phyloP scores from a whole-genome alignment of 257 asterid species.

The Solanum paucissectum region DNA sequence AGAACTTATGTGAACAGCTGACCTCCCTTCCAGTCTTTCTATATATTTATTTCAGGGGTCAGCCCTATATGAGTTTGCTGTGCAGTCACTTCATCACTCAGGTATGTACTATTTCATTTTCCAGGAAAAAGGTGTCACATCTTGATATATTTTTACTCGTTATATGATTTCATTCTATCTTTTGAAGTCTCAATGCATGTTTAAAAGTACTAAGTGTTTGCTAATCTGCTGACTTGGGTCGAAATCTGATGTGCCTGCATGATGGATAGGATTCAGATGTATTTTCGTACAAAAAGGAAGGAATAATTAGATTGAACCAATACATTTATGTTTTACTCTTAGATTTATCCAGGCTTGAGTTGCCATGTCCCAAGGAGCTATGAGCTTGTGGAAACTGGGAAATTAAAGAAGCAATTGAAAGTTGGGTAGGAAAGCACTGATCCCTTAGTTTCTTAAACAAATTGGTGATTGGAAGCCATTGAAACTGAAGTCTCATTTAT shows the following conservation, averaged over 20 bases:
- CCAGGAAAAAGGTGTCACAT: neutral
- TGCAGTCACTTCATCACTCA: neutral
- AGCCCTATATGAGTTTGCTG: neutral
- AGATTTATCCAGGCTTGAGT: neutral
- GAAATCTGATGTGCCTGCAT: neutral
- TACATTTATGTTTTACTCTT: neutral
- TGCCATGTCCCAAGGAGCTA: neutral
- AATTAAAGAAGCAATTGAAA: neutral
- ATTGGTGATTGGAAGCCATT: neutral
- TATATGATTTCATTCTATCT: neutral
- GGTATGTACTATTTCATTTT: neutral
- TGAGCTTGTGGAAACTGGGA: neutral
- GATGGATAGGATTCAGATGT: neutral
- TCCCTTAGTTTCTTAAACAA: neutral
- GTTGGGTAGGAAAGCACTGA: neutral
- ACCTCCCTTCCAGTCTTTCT: neutral
- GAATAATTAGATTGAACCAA: neutral
- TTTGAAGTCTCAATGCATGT: neutral
- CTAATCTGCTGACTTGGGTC: neutral
- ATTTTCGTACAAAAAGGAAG: neutral
- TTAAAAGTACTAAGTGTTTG: neutral
- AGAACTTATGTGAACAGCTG: neutral
- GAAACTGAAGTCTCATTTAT: neutral
- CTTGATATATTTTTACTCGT: neutral
- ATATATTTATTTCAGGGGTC: neutral